Percentiles rank a stretch among this genome's conserved stretches.
Conservation (phyloP, 805 yeast genomes). For the Saccharomyces eubayanus region DNA sequence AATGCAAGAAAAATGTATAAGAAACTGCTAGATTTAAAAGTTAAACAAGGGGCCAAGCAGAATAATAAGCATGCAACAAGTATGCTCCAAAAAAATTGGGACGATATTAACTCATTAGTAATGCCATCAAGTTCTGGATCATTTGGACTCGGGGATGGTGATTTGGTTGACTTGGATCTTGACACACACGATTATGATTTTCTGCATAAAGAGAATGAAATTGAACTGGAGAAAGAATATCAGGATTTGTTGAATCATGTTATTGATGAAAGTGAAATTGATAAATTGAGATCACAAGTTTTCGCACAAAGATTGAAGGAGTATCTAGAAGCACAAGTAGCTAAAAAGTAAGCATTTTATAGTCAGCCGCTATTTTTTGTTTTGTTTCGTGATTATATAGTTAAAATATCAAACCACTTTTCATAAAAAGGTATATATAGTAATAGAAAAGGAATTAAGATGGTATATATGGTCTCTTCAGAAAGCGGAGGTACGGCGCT, state of each 20-base stretch:
- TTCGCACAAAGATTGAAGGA: background rate
- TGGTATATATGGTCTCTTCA: background rate
- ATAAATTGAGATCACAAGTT: conserved; percentile 11
- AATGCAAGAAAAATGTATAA: conserved; percentile 30
- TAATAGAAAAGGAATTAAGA: background rate
- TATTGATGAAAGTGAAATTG: conserved; percentile 20
- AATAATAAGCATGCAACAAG: conserved; percentile 6
- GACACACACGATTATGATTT: conserved; percentile 26
- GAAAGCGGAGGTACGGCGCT: too few species aligned
- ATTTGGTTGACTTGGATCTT: conserved; percentile 36
- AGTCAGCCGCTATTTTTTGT: background rate
- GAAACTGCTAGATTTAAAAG: conserved; percentile 20
- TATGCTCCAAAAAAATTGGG: conserved; percentile 35
- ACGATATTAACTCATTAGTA: conserved; percentile 36
- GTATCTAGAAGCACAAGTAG: background rate
- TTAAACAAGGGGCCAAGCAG: conserved; percentile 15
- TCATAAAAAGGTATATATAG: background rate
- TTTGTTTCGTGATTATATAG: background rate
- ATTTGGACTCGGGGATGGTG: conserved; percentile 43
- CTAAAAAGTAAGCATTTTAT: background rate
- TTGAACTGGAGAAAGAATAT: conserved; percentile 23
- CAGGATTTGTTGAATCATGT: conserved; percentile 21
- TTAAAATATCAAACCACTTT: background rate
- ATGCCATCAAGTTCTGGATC: conserved; percentile 37
- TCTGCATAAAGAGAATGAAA: conserved; percentile 15